phyloP scores from a whole-genome alignment of 2,329 filamentous ascomycete species.

The Hymenoscyphus scutula region DNA sequence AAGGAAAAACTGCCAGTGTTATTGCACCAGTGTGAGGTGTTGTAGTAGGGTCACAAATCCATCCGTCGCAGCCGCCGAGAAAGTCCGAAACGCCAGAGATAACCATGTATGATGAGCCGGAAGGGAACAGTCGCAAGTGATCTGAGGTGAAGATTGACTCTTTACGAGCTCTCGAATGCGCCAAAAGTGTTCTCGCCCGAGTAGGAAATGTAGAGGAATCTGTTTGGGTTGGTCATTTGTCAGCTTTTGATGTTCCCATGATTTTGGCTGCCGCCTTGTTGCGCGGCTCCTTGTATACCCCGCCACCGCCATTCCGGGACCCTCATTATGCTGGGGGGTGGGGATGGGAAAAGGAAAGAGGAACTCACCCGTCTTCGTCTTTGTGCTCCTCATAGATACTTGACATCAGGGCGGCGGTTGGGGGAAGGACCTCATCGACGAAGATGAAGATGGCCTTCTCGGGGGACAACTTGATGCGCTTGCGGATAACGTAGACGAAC shows the following conservation, averaged over 20 bases:
- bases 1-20: slow-evolving; percentile 23
- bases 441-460: slow-evolving; percentile 99
- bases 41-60: slow-evolving; percentile 3
- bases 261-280: background rate
- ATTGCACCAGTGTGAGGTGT: slow-evolving; percentile 8
- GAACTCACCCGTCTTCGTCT: slow-evolving; percentile 61
- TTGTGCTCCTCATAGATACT: slow-evolving; percentile 99
- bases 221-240: slow-evolving; percentile 17
- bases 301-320: slow-evolving; percentile 11
- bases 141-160: background rate
- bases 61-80: slow-evolving; percentile 10
- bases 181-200: slow-evolving; percentile 99
- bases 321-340: slow-evolving; percentile 2
- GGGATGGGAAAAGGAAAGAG: too few relatives aligned
- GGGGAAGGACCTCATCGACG: slow-evolving; percentile 95
- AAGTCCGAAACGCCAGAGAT: slow-evolving; percentile 18
- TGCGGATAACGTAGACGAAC: slow-evolving; percentile 99
- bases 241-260: slow-evolving; percentile 3
- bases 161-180: slow-evolving; percentile 48
- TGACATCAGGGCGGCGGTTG: slow-evolving; percentile 96
- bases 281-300: slow-evolving; percentile 8
- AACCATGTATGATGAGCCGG: slow-evolving; percentile 7
- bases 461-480: slow-evolving; percentile 98
- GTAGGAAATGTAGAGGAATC: slow-evolving; percentile 92
- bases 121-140: slow-evolving; percentile 7